Evolutionary conservation across 1,284 basidiomycete genomes (phyloP).

Genomic region (Rhodotorula sp.): DNA sequence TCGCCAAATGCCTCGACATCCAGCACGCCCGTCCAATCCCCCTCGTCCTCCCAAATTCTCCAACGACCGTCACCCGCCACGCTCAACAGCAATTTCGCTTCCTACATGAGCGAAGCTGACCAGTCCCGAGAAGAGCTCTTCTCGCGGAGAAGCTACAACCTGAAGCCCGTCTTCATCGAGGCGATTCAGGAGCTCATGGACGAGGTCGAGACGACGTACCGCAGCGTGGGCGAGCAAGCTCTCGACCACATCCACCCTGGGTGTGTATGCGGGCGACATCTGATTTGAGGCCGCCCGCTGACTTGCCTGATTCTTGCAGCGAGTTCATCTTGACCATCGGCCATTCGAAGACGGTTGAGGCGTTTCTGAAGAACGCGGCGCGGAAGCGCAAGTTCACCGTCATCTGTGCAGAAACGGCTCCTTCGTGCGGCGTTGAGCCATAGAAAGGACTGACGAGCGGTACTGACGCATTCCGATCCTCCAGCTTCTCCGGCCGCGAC

Average conservation of each 20-base stretch:
- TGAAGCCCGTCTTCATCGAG: conserved; percentile 52
- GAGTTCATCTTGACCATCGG: conserved; percentile 96
- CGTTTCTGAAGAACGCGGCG: conserved; percentile 85
- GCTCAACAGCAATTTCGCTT: background rate
- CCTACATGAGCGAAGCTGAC: conserved; percentile 1
- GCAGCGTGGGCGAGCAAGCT: conserved; percentile 89
- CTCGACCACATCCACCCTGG: conserved; percentile 96
- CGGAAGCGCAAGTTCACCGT: conserved; percentile 92
- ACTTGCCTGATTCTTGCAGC: conserved; percentile 52
- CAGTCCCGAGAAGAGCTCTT: conserved; percentile 39
- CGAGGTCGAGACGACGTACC: conserved; percentile 92
- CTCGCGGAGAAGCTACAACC: conserved; percentile 34
- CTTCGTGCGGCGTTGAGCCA: conserved; percentile 63
- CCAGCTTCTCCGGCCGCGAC: conserved; percentile 76
- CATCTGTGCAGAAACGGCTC: conserved; percentile 91
- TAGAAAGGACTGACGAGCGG: too few relatives aligned
- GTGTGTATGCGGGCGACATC: conserved; percentile 55
- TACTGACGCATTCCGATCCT: background rate
- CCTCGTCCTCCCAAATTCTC: conserved; percentile 23
- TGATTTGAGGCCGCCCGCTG: too few relatives aligned
- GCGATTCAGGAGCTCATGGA: conserved; percentile 73
- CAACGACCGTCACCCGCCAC: conserved; percentile 14
- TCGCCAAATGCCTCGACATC: conserved; percentile 5
- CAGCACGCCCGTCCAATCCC: conserved; percentile 8
- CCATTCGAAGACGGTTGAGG: conserved; percentile 89